Evolutionary conservation across 805 yeast genomes (phyloP), one percentile per base, ranked within the genome.

Genomic region (Debaryomyces hansenii): DNA sequence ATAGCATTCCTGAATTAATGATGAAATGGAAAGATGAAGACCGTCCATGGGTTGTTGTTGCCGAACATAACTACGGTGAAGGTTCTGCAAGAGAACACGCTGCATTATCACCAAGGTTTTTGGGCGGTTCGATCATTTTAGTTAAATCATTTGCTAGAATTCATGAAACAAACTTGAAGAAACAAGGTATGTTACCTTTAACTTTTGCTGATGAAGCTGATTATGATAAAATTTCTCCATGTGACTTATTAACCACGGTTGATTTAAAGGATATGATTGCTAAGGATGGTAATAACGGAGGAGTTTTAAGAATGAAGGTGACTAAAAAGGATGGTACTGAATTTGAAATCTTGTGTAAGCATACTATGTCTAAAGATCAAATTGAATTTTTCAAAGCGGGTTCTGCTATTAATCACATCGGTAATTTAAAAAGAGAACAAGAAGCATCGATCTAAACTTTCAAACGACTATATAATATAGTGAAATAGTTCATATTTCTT

Each of bases 1-100:
- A 78, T 60, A 80, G 90, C 21, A 94, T 94, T 54, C 99, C 99
- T n/a, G 97, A 90, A 56, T 78, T 91, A 49, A 94, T 94, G 97
- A 86, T 84, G 69, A 87, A 87, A 68, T 94, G 97, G 97, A 91
- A 92, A 67, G 74, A 82, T 42, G 94, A 89, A 50, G 57, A 69
- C 14, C 79, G 87, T 57, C 94, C 95, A 16, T 92, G 99, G 99
- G 79, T 83, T 55, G 97, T 94, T 38, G 86, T 94, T 53, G 98
- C 97, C 45, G 99, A 94, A 68, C 96, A 94, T 66, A 92, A 92
- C 71, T 94, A 92, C 63, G 99, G 99, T 72, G 99, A 92, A 75
- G 99, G 99, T 59, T 91, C 97, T 41, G 97, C 99, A 28, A 87
- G 99, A 80, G 99, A 92, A 69, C 99, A 92, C 62, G 99, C 99